Conservation (phyloP, 2,329 filamentous ascomycete species). For the Fusarium penzigii region DNA sequence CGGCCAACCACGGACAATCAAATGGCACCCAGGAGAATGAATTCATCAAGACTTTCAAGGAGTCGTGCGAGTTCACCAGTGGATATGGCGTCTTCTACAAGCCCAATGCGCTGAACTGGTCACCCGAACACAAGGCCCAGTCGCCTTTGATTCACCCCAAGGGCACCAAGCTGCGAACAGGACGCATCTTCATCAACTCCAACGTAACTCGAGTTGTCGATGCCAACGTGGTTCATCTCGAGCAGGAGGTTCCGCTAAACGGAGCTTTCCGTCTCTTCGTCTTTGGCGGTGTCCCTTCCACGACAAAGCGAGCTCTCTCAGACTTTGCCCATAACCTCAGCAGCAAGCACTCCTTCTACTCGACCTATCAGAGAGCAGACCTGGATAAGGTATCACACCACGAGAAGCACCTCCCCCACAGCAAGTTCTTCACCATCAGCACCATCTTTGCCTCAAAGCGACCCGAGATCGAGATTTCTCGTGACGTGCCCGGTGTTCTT, state of each 20-base stretch:
- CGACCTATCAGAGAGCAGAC: slow-evolving; percentile 63
- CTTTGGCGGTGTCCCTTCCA: slow-evolving; percentile 71
- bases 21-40: slow-evolving; percentile 62
- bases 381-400: slow-evolving; percentile 67
- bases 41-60: slow-evolving; percentile 89
- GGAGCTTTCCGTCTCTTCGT: slow-evolving; percentile 85
- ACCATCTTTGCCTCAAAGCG: slow-evolving; percentile 72
- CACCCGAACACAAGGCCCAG: slow-evolving; percentile 67
- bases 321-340: slow-evolving; percentile 69
- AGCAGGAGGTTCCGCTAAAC: slow-evolving; percentile 87
- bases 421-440: slow-evolving; percentile 76
- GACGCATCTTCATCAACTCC: slow-evolving; percentile 74
- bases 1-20: slow-evolving; percentile 30
- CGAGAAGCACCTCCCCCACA: slow-evolving; percentile 84
- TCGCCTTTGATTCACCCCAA: slow-evolving; percentile 69
- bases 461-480: slow-evolving; percentile 69
- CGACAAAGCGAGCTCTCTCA: slow-evolving; percentile 62
- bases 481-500: slow-evolving; percentile 69
- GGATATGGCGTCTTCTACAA: slow-evolving; percentile 89
- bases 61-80: slow-evolving; percentile 86
- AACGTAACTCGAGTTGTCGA: slow-evolving; percentile 86
- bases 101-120: slow-evolving; percentile 84
- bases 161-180: slow-evolving; percentile 67
- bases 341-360: slow-evolving; percentile 71
- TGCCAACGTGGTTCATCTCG: slow-evolving; percentile 85